These are phyloP conservation scores for Metroxylon sagu DNA, from an alignment of 176 grass and related monocot species.

Conservation along the genomic window DNA sequence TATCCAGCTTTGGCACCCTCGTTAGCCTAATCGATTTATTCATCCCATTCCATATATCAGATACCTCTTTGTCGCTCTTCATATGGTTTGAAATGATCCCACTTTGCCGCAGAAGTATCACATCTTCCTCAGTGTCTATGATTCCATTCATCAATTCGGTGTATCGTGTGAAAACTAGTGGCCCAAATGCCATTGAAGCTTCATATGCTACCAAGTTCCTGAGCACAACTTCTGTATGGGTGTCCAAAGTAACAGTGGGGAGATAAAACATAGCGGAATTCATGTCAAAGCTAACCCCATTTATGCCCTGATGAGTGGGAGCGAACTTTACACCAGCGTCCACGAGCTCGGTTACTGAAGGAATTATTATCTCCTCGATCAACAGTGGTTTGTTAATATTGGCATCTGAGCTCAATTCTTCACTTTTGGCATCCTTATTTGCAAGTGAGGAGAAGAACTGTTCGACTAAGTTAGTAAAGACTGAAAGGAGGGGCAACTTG, in stretches of 20 bases:
- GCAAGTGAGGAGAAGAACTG: no score
- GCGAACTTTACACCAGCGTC: no score
- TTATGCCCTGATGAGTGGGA: no score
- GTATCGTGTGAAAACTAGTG: constrained; percentile 43
- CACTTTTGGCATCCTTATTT: no score
- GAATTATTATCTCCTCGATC: no score
- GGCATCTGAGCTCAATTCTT: no score
- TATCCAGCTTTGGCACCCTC: constrained; percentile 44
- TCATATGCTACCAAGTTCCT: constrained; percentile 78
- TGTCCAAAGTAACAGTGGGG: constrained; percentile 41
- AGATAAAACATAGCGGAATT: constrained; percentile 27
- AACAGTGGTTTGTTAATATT: no score
- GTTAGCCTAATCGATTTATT: constrained; percentile 59
- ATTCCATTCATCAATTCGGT: constrained; percentile 90
- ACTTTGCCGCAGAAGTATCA: constrained; percentile 30
- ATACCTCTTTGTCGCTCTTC: constrained; percentile 55
- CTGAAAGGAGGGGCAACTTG: no score
- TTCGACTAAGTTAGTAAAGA: no score
- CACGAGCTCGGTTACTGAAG: no score
- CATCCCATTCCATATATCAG: constrained; percentile 77
- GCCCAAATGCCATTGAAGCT: constrained; percentile 31
- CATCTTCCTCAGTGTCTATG: constrained; percentile 58
- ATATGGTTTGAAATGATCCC: constrained; percentile 61
- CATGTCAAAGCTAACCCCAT: no score
- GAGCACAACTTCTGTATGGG: constrained; percentile 38